Evolutionary conservation across 495 filamentous ascomycete genomes (phyloP), one percentile per base, ranked within the genome.

Genomic region (Eremomyces bilateralis): DNA sequence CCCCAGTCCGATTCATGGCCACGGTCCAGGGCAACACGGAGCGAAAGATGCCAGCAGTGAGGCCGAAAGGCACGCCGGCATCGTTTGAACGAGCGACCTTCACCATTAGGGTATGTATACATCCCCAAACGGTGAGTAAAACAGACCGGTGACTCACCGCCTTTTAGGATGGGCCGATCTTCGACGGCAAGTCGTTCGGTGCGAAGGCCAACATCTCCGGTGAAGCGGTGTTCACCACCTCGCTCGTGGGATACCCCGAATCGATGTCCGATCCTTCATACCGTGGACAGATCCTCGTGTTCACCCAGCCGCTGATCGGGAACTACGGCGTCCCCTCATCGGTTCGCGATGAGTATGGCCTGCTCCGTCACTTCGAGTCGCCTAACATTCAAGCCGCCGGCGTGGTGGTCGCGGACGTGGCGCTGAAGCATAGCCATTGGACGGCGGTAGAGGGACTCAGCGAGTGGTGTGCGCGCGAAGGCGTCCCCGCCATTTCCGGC

Each of bases 181-280:
- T 91, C 64, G 73, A 76, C 49, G 83, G 83, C 50, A 91, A 76
- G 53, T 85, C 81, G 31, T 94, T 91, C 44, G 83, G 83, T 42
- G 83, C 83, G 43, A 79, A 80, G 53, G 66, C 73, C 48, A 92
- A 85, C 67, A 78, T 88, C 51, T 82, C 77, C 39, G 84, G 83
- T 39, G 83, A 94, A 58, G 83, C 84, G 29, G 82, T 91, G 46
- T 92, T 92, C 69, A 93, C 81, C 41, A 91, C 81, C 35, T 85
- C 79, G 19, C 64, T 84, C 38, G 84, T 93, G 39, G 83, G 81
- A 40, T 97, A 97, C 52, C 88, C 88, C 41, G 90, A 97, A 61
- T 93, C 85, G 29, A 71, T 99, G 70, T 95, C 88, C 50, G 90
- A 95, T 48, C 90, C 88, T 25, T 95, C 88, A 20, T 99, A 99